Conservation (phyloP, 352 stramenopile genomes). For the Globisporangium carolinianum region DNA sequence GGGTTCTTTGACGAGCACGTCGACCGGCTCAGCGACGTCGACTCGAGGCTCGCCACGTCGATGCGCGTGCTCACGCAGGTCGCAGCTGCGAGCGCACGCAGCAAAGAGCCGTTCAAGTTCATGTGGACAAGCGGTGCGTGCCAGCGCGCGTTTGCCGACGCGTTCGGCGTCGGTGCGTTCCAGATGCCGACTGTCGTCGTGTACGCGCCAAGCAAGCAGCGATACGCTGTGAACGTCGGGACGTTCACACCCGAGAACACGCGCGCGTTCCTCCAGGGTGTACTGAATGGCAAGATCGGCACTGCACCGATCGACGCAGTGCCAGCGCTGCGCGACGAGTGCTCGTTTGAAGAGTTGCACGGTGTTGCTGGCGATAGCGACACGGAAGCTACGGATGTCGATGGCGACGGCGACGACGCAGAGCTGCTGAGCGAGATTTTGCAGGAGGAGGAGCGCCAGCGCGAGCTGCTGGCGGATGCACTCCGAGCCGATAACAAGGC, state of each 20-base stretch:
- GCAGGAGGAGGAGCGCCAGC: slow-evolving; percentile 54
- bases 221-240: slow-evolving; percentile 64
- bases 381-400: slow-evolving; percentile 8
- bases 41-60: slow-evolving; percentile 38
- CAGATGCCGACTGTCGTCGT: slow-evolving; percentile 74
- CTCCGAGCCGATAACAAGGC: slow-evolving; percentile 24
- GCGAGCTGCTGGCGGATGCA: slow-evolving; percentile 41
- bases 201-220: slow-evolving; percentile 66
- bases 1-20: slow-evolving; percentile 65
- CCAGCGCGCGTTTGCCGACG: slow-evolving; percentile 57
- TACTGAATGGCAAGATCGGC: slow-evolving; percentile 58
- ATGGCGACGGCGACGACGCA: slow-evolving; percentile 46
- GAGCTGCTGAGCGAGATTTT: slow-evolving; percentile 74
- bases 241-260: slow-evolving; percentile 59
- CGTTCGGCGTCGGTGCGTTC: slow-evolving; percentile 60
- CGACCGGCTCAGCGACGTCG: slow-evolving; percentile 28
- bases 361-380: slow-evolving; percentile 1
- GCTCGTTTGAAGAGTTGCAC: slow-evolving; percentile 37
- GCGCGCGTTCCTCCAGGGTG: slow-evolving; percentile 43
- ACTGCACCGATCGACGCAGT: slow-evolving; percentile 43
- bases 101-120: slow-evolving; percentile 56
- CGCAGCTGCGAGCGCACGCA: slow-evolving; percentile 38
- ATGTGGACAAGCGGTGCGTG: slow-evolving; percentile 78
- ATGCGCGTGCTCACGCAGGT: slow-evolving; percentile 34
- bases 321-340: slow-evolving; percentile 37